Conservation (phyloP, 495 filamentous ascomycete species). For the Penicillium nucicola region DNA sequence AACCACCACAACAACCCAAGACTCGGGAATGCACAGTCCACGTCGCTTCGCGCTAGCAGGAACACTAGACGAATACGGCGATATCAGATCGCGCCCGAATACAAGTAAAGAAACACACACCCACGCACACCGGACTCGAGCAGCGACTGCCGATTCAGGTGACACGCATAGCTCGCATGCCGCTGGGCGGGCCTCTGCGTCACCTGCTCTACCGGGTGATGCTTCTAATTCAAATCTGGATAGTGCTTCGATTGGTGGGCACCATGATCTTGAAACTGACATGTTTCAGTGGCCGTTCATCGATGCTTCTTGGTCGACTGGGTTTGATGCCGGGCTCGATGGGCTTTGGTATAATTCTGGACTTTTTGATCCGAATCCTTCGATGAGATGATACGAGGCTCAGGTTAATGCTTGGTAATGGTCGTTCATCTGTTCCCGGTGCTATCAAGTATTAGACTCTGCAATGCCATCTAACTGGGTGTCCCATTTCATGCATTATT, state of each 20-base stretch:
- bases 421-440: too few species aligned
- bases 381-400: constrained; percentile 16
- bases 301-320: constrained; percentile 39
- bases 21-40: constrained; percentile 23
- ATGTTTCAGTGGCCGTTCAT: constrained; percentile 48
- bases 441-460: too few species aligned
- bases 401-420: too few species aligned
- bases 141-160: constrained; percentile 10
- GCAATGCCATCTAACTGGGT: too few species aligned
- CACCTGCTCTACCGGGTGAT: constrained; percentile 12
- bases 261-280: constrained; percentile 35
- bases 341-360: constrained; percentile 29
- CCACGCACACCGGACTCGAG: constrained; percentile 8
- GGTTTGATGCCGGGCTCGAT: constrained; percentile 39
- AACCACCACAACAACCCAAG: background rate
- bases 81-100: constrained; percentile 36
- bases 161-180: background rate
- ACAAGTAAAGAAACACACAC: constrained; percentile 1
- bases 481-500: too few species aligned
- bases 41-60: constrained; percentile 35
- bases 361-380: constrained; percentile 21
- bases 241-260: constrained; percentile 1
- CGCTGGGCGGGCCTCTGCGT: background rate
- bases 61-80: constrained; percentile 42
- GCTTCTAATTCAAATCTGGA: background rate